Evolutionary conservation across 2,329 filamentous ascomycete species (phyloP).

Genomic region (Tolypocladium ovalisporum): DNA sequence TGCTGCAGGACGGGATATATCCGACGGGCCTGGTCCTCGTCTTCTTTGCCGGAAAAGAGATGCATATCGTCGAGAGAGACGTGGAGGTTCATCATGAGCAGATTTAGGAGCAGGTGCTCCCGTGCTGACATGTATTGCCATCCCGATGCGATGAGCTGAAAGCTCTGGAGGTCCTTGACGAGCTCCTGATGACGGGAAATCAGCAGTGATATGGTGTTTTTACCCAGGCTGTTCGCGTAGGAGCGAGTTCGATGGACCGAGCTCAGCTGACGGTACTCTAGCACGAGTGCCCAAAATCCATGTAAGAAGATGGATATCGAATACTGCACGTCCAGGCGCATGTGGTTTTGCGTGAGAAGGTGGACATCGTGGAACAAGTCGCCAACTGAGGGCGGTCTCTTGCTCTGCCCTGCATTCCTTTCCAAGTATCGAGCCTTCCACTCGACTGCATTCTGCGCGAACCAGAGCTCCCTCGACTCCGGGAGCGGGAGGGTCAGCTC

Average conservation of each 20-base stretch:
- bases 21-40: slow-evolving; percentile 51
- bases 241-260: slow-evolving; percentile 36
- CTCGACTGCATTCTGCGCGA: slow-evolving; percentile 47
- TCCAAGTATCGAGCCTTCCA: slow-evolving; percentile 54
- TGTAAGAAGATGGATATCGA: slow-evolving; percentile 52
- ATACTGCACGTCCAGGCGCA: slow-evolving; percentile 43
- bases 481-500: slow-evolving; percentile 59
- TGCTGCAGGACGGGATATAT: slow-evolving; percentile 47
- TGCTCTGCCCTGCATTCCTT: slow-evolving; percentile 22
- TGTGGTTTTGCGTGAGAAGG: slow-evolving; percentile 35
- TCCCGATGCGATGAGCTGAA: slow-evolving; percentile 29
- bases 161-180: slow-evolving; percentile 41
- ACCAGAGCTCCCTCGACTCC: slow-evolving; percentile 51
- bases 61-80: slow-evolving; percentile 55
- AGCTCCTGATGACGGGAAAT: slow-evolving; percentile 52
- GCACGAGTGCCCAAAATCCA: slow-evolving; percentile 54
- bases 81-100: slow-evolving; percentile 53
- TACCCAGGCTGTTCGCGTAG: slow-evolving; percentile 28
- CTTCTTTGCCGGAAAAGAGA: slow-evolving; percentile 56
- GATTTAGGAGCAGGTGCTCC: slow-evolving; percentile 36
- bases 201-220: slow-evolving; percentile 33
- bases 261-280: slow-evolving; percentile 53
- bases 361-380: slow-evolving; percentile 48
- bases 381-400: slow-evolving; percentile 37
- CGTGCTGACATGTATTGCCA: slow-evolving; percentile 33